These are phyloP conservation scores for Marchantia polymorpha DNA, from an alignment of 225 moss, liverwort and hornwort species.

Conservation along the genomic window DNA sequence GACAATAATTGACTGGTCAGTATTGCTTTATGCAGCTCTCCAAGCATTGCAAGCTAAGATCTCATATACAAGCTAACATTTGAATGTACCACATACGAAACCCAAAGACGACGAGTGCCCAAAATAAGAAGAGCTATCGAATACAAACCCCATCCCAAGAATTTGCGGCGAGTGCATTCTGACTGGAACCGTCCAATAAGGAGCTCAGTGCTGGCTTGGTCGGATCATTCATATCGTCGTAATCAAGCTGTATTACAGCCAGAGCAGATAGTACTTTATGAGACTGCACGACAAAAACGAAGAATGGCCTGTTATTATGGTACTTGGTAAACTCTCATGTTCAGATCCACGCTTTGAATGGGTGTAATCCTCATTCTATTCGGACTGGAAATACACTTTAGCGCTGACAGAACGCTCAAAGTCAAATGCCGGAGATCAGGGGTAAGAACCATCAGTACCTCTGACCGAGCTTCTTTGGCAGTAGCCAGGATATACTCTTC, in stretches of 20 bases:
- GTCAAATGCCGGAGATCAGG: too few relatives aligned
- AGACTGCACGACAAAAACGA: slow-evolving; percentile 42
- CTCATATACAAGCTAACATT: not conserved
- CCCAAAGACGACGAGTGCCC: not conserved
- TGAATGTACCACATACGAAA: not conserved
- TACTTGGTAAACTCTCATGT: not conserved
- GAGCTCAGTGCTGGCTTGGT: slow-evolving; percentile 62
- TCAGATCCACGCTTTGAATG: not conserved
- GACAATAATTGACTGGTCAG: too few relatives aligned
- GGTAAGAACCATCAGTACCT: slow-evolving; percentile 7
- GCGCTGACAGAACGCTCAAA: too few relatives aligned
- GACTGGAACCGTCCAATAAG: slow-evolving; percentile 50
- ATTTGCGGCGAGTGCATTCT: slow-evolving; percentile 61
- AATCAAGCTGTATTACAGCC: slow-evolving; percentile 70
- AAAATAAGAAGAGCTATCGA: not conserved
- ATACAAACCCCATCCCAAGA: slow-evolving; percentile 66
- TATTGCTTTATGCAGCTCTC: not conserved
- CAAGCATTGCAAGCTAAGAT: not conserved
- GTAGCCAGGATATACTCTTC: slow-evolving; percentile 84
- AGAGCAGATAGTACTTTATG: slow-evolving; percentile 59
- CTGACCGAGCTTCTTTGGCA: slow-evolving; percentile 70
- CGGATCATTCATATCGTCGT: slow-evolving; percentile 36
- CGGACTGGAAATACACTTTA: too few relatives aligned
- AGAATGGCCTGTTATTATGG: not conserved
- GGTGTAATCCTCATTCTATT: too few relatives aligned